Evolutionary conservation across 2,329 filamentous ascomycete genomes (phyloP).

Genomic region (Chrysosporium queenslandicum): DNA sequence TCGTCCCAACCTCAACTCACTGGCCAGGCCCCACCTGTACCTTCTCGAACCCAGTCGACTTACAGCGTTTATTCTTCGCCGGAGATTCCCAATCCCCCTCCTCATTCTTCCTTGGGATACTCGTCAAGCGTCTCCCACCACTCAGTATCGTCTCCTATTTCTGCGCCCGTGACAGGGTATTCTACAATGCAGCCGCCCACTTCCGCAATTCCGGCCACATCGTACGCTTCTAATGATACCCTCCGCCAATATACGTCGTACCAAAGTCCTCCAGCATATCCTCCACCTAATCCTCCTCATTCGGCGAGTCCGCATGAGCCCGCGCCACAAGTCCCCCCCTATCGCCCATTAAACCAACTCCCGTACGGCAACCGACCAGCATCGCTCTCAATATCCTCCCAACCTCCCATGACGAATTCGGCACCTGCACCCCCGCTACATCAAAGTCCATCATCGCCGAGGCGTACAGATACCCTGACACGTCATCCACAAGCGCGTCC

Average conservation of each 20-base stretch:
- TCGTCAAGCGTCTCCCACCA: conserved; percentile 20
- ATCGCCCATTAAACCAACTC: neutral
- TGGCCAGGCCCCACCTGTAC: conserved; percentile 27
- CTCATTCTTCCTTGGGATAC: conserved; percentile 24
- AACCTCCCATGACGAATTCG: conserved; percentile 24
- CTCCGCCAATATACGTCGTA: conserved; percentile 9
- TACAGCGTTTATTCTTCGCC: conserved; percentile 30
- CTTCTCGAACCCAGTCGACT: conserved; percentile 29
- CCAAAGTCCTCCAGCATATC: conserved; percentile 11
- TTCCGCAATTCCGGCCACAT: conserved; percentile 22
- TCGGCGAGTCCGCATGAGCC: neutral
- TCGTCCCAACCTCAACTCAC: conserved; percentile 13
- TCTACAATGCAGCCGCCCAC: conserved; percentile 20
- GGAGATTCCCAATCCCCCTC: conserved; percentile 21
- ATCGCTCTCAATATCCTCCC: conserved; percentile 10
- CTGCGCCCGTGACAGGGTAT: conserved; percentile 6
- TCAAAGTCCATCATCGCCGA: conserved; percentile 42
- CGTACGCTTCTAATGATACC: conserved; percentile 24
- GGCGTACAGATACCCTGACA: conserved; percentile 44
- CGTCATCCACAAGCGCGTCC: conserved; percentile 50
- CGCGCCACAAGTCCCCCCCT: neutral
- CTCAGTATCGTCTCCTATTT: conserved; percentile 6
- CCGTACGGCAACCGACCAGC: neutral
- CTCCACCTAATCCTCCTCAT: conserved; percentile 12
- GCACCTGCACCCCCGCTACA: conserved; percentile 42